Evolutionary conservation across 1,139 yeast genomes (phyloP), one percentile per base, ranked within the genome.

Genomic region (Saccharomyces hybrid): DNA sequence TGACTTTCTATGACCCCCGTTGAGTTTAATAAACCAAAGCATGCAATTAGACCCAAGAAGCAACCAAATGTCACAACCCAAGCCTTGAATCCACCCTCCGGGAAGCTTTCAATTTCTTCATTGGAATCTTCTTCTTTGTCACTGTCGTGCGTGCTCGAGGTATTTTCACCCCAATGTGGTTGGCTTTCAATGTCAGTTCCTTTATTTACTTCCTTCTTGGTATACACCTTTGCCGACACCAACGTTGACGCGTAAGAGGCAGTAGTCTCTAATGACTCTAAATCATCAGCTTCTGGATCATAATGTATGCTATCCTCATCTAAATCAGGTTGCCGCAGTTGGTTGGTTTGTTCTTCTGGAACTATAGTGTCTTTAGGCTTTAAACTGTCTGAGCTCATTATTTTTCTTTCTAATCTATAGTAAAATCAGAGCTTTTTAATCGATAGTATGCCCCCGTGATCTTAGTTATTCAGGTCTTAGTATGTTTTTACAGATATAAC

Each of bases 1-100:
- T 82, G 82, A 1, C 84, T 78, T 67, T 83, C 85, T 49, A 83
- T 76, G 1, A 84, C 88, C 54, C 88, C 88, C 32, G 80, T 69
- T 2, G 85, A 70, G 62, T 83, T 83, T 63, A 81, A 73, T 27
- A 82, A 66, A 4, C 89, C 89, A 63, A 83, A 80, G 52, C 76
- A 78, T n/a, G 82, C 78, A 26, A 80, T 69, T 50, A 82, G 68
- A 0, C 88, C 88, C 50, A 80, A 62, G 61, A 80, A 80, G 11
- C 82, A 76, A 1, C 86, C 88, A 2, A 80, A 59, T 0, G 82
- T 77, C 0, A 83, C 83, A 11, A 75, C 55, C 71, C 82, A 78
- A 0, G 88, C 87, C 50, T 69, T 68, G 52, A 62, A 57, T 0
- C 87, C 87, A 13, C 88, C 86, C 55, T 82, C 86, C 0, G 83